These are phyloP conservation scores for Leccinum subtestaceum DNA, from an alignment of 768 basidiomycete genomes.

Conservation along the genomic window DNA sequence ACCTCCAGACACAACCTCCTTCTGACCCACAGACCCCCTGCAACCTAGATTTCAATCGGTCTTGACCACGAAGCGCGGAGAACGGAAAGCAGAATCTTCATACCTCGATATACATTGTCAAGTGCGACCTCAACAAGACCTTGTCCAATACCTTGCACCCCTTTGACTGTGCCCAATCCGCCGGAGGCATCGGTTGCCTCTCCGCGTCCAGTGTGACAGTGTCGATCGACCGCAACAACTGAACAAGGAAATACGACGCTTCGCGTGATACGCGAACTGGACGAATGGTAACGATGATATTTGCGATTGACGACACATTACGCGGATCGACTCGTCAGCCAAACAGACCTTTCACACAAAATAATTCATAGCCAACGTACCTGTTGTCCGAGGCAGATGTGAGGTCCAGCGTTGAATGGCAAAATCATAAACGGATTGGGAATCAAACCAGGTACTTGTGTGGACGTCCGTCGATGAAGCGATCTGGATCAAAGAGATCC, in stretches of 20 bases:
- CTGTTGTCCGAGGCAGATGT: conserved; percentile 59
- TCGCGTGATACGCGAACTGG: conserved; percentile 54
- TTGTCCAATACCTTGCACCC: conserved; percentile 41
- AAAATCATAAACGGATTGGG: conserved; percentile 67
- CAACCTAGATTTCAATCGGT: not conserved
- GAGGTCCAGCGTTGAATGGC: conserved; percentile 66
- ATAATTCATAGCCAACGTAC: conserved; percentile 24
- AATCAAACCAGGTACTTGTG: conserved; percentile 48
- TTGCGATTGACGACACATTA: not conserved
- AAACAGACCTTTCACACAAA: not conserved
- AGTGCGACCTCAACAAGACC: conserved; percentile 35
- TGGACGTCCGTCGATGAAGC: conserved; percentile 58
- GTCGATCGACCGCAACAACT: conserved; percentile 49
- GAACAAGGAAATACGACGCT: conserved; percentile 51
- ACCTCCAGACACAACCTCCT: conserved; percentile 12
- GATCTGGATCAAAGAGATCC: conserved; percentile 56
- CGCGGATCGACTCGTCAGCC: not conserved
- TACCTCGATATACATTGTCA: conserved; percentile 45
- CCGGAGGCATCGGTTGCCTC: conserved; percentile 34
- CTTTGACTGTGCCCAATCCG: conserved; percentile 31
- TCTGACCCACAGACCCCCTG: conserved; percentile 29
- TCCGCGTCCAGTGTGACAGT: conserved; percentile 38
- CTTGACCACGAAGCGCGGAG: not conserved
- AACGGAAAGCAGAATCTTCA: conserved; percentile 6
- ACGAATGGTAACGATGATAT: not conserved